Percentiles rank a stretch among this genome's conserved stretches.
Evolutionary conservation across 2,329 filamentous ascomycete species (phyloP).

Genomic region (Lecanicillium sp.): DNA sequence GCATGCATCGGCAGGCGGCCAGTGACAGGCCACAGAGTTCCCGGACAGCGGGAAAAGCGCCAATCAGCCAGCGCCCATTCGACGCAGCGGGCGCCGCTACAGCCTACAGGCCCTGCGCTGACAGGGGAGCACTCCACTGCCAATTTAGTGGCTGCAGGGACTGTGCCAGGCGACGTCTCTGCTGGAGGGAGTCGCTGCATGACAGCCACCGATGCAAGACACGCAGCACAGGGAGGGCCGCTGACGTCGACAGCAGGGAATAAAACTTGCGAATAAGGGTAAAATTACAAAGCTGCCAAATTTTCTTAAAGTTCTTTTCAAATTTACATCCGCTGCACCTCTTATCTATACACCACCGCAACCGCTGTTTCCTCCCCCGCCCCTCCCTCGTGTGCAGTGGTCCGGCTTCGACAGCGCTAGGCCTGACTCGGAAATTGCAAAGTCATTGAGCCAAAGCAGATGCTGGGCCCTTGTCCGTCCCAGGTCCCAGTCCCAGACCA

Average conservation of each 20-base stretch:
- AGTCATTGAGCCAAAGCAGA: conserved; percentile 1
- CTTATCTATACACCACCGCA: too few relatives aligned
- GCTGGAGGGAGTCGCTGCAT: not conserved
- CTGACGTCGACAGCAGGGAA: too few relatives aligned
- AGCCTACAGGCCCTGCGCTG: not conserved
- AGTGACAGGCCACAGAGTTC: not conserved
- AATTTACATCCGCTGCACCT: too few relatives aligned
- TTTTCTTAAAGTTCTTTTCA: too few relatives aligned
- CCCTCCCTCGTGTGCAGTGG: too few relatives aligned
- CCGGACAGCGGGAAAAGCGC: not conserved
- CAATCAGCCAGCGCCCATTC: conserved; percentile 4
- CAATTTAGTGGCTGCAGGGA: conserved; percentile 6
- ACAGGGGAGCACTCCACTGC: not conserved
- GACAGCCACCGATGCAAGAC: not conserved
- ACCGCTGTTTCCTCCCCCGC: not conserved
- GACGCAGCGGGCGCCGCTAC: too few relatives aligned
- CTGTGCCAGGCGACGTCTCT: not conserved
- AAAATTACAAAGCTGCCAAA: too few relatives aligned
- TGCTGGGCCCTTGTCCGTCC: too few relatives aligned
- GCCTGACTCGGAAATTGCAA: conserved; percentile 4
- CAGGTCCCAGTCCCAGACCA: too few relatives aligned
- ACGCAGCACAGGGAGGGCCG: too few relatives aligned
- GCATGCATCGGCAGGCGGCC: not conserved
- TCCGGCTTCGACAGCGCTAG: too few relatives aligned
- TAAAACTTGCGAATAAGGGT: too few relatives aligned